Base-by-base conservation (phyloP, 169 alveolate species). In the Eimeria brunetti region DNA sequence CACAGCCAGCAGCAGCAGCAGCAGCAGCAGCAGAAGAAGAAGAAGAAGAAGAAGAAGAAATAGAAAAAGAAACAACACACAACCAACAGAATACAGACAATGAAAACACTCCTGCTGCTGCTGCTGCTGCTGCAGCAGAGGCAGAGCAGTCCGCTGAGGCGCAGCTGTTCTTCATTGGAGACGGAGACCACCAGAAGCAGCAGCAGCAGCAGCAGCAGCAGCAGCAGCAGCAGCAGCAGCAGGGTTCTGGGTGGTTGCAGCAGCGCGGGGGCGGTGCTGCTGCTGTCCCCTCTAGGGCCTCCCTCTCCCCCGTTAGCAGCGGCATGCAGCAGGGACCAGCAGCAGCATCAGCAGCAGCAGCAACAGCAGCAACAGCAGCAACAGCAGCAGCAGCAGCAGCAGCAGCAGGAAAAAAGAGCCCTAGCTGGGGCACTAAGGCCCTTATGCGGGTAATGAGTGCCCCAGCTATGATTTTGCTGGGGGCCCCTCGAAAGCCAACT, bases 401-500 rank as follows among this genome's bases (percentile, higher is more conserved):
- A 64, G 69, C 58, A 27, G 9, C 75, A 33, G 49, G 7, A 30
- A 56, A 53, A 51, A 83, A 83, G 30, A 51, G 75, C 38, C 49
- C 90, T 0, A 83, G 75, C 56, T 83, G 90, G 89, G 62, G 46
- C 20, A 76, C 46, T 5, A 69, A 60, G 30, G 85, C 95, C 11
- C 64, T 91, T 44, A 71, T 91, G 67, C 67, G 91, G 7, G 90
- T 85, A 14, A 33, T 80, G 62, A 76, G 62, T 24, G 95, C 86
- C 7, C 95, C 95, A 4, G 95, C 95, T 11, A 53, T 76, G 2
- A 78, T 91, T 36, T 91, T 91, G 46, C 41, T 91, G 64, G 95
- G 95, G 22, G 76, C 95, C 5, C 95, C 95, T 14, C 90, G 95
- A n/a, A 91, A 91, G 85, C 62, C 75, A 22, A 14, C 76, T 33